These are phyloP conservation scores for Corymbia citriodora DNA, from an alignment of 441 rosid species.

Conservation along the genomic window DNA sequence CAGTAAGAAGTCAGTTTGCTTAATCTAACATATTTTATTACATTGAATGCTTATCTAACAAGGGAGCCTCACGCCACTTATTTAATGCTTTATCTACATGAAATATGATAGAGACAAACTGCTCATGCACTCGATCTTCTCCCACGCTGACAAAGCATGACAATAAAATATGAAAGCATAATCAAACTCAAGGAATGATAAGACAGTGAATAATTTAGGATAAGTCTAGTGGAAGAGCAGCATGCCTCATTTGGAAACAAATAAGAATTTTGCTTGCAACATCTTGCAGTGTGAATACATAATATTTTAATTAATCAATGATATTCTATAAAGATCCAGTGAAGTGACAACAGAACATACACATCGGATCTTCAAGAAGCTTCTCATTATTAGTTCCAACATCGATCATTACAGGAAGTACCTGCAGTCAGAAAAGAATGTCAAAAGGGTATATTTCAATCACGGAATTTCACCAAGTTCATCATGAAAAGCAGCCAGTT, in stretches of 20 bases:
- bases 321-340: neutral
- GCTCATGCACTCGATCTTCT: neutral
- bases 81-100: neutral
- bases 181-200: neutral
- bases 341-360: constrained; percentile 42
- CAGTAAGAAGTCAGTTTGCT: neutral
- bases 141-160: neutral
- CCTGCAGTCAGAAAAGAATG: constrained; percentile 35
- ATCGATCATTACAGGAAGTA: constrained; percentile 99
- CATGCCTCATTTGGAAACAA: neutral
- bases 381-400: constrained; percentile 97
- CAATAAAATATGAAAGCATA: neutral
- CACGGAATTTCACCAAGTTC: neutral
- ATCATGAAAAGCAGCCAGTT: neutral
- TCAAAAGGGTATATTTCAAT: neutral
- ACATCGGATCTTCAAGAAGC: constrained; percentile 75
- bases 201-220: neutral
- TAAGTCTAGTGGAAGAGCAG: neutral
- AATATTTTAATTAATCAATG: neutral
- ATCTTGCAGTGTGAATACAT: neutral
- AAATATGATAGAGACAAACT: neutral
- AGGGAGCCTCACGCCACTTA: neutral
- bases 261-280: neutral
- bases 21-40: neutral
- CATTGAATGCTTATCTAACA: neutral